Conservation (phyloP, 2,329 filamentous ascomycete species). For the Pleoardoris graminearum region DNA sequence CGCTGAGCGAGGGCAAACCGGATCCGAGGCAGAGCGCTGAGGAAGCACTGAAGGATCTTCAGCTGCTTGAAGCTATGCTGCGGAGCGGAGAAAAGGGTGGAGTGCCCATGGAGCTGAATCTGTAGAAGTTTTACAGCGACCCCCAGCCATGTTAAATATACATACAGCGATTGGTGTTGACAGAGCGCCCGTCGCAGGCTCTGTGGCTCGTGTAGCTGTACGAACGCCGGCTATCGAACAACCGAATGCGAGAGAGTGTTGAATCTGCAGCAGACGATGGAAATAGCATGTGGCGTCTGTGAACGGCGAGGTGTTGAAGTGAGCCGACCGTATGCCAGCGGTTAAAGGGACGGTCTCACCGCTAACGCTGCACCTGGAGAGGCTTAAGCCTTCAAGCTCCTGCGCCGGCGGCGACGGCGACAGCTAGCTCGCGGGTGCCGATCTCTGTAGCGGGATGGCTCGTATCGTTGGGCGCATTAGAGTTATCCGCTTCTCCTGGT, state of each 20-base stretch:
- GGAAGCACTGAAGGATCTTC: conserved; percentile 64
- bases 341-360: not conserved
- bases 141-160: not conserved
- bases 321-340: not conserved
- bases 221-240: not conserved
- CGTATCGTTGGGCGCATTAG: not conserved
- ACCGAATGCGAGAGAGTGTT: not conserved
- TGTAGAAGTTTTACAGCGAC: conserved; percentile 1
- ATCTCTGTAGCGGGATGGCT: not conserved
- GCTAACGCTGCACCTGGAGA: not conserved
- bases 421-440: not conserved
- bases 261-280: not conserved
- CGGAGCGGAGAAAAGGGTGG: conserved; percentile 47
- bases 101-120: conserved; percentile 28
- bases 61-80: conserved; percentile 54
- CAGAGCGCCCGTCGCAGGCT: not conserved
- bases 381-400: conserved; percentile 12
- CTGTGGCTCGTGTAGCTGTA: not conserved
- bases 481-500: not conserved
- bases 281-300: not conserved
- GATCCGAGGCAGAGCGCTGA: conserved; percentile 60
- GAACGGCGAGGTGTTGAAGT: not conserved
- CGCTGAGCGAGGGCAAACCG: conserved; percentile 52
- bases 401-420: conserved; percentile 10
- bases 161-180: not conserved